These are phyloP conservation scores for Yarrowia hollandica DNA, from an alignment of 805 yeast genomes.

Conservation along the genomic window DNA sequence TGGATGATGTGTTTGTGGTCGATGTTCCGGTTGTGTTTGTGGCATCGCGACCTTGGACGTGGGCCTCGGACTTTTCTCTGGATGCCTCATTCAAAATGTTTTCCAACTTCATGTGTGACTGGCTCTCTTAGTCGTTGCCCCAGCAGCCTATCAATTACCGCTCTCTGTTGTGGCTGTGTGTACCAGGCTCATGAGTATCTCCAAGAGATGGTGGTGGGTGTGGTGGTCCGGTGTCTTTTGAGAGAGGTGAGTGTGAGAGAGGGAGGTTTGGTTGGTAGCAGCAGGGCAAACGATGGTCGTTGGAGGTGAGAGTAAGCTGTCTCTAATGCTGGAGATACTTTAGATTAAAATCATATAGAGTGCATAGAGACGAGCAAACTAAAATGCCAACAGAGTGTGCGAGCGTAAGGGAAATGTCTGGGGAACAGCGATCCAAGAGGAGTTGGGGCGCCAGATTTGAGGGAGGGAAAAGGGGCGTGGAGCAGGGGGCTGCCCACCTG, in stretches of 20 bases:
- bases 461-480: neutral
- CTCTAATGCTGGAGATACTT: slow-evolving; percentile 26
- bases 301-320: slow-evolving; percentile 14
- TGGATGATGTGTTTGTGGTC: no score
- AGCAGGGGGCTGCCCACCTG: no score
- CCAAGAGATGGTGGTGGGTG: slow-evolving; percentile 16
- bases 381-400: slow-evolving; percentile 5
- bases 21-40: no score
- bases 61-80: slow-evolving; percentile 19
- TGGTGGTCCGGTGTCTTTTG: neutral
- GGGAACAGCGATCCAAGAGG: neutral
- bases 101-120: slow-evolving; percentile 27
- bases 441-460: neutral
- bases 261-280: no score
- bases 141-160: slow-evolving; percentile 27
- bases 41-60: neutral
- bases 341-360: slow-evolving; percentile 26
- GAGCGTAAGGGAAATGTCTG: no score
- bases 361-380: slow-evolving; percentile 27
- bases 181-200: slow-evolving; percentile 24
- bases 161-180: slow-evolving; percentile 7
- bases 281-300: slow-evolving; percentile 1
- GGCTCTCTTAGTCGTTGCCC: slow-evolving; percentile 25
- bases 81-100: slow-evolving; percentile 27
- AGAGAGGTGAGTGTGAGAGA: no score